Percentiles rank a stretch among this genome's conserved stretches.
Evolutionary conservation across 768 basidiomycete species (phyloP).

Genomic region (Butyriboletus loyo): DNA sequence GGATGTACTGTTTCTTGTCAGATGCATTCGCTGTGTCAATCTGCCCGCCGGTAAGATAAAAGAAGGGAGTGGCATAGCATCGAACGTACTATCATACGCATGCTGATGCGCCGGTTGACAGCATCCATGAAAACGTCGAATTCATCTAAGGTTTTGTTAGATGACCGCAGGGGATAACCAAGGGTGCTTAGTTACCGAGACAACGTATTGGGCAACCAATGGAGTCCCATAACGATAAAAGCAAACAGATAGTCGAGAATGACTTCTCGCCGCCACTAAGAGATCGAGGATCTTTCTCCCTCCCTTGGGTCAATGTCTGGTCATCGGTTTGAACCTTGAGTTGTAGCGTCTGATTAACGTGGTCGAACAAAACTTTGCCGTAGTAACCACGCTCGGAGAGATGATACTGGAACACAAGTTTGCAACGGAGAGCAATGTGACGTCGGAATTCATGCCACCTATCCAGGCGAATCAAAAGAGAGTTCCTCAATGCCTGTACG

Average conservation of each 20-base stretch:
- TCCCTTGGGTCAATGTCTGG: constrained; percentile 57
- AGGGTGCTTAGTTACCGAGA: constrained; percentile 52
- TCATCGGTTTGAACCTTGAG: constrained; percentile 87
- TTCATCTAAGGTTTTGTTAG: constrained; percentile 59
- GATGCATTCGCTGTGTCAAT: constrained; percentile 87
- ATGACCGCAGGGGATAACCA: background rate
- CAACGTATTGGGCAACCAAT: constrained; percentile 93
- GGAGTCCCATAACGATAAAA: constrained; percentile 95
- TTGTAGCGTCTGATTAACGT: constrained; percentile 56
- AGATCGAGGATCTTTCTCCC: constrained; percentile 82
- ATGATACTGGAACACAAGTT: constrained; percentile 77
- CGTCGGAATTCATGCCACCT: constrained; percentile 88
- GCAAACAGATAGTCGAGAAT: constrained; percentile 91
- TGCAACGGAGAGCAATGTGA: constrained; percentile 86
- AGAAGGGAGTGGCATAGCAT: background rate
- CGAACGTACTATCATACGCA: constrained; percentile 84
- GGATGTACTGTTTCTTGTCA: constrained; percentile 87
- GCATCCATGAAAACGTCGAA: constrained; percentile 99
- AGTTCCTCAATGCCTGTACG: constrained; percentile 59
- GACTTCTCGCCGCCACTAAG: constrained; percentile 95
- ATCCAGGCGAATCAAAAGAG: constrained; percentile 60
- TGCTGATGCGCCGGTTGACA: constrained; percentile 85
- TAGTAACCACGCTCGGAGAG: constrained; percentile 85
- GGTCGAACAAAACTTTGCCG: constrained; percentile 87
- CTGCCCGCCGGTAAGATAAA: constrained; percentile 35